Percentiles rank a stretch among this genome's conserved stretches.
Evolutionary conservation across 441 rosid species (phyloP).

Genomic region (Syzygium malaccense): DNA sequence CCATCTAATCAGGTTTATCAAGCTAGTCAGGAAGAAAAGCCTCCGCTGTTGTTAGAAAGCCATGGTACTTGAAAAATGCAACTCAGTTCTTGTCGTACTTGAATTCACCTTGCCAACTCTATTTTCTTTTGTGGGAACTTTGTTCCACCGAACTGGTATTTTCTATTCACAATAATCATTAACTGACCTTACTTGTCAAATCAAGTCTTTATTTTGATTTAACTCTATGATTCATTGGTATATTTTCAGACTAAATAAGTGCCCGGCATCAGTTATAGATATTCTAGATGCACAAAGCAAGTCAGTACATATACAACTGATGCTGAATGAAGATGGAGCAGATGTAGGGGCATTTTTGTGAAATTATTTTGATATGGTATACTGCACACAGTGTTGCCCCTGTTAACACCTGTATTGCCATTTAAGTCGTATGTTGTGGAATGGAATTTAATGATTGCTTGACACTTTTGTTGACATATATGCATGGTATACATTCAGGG

Average conservation of each 20-base stretch:
- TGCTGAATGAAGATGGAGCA: neutral
- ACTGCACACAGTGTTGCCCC: neutral
- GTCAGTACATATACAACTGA: neutral
- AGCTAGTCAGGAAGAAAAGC: neutral
- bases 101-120: neutral
- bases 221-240: neutral
- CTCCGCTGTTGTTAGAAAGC: neutral
- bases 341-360: neutral
- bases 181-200: neutral
- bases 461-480: neutral
- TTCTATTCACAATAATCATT: neutral
- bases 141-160: neutral
- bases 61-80: neutral
- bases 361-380: neutral
- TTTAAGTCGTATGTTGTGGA: neutral
- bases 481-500: neutral
- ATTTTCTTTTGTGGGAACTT: neutral
- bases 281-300: neutral
- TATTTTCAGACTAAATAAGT: neutral
- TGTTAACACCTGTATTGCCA: neutral
- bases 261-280: neutral
- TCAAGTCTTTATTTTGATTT: neutral
- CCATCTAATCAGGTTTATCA: neutral
- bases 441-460: neutral
- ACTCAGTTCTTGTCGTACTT: neutral